phyloP scores from a whole-genome alignment of 805 yeast genomes.

The Priceomyces carsonii region DNA sequence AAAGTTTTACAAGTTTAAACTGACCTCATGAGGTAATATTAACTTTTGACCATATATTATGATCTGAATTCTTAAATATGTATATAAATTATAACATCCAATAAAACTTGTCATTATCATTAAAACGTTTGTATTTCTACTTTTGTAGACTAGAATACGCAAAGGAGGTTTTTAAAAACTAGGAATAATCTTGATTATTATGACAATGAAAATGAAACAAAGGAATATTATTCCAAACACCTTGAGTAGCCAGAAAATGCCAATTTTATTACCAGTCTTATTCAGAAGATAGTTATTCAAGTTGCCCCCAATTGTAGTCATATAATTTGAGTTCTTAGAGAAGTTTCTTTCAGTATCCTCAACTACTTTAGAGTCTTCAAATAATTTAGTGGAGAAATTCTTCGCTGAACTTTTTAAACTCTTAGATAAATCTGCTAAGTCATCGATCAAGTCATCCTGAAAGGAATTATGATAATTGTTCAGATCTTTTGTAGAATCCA shows the following conservation, averaged over 20 bases:
- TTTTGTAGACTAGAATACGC: no score
- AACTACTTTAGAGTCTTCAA: constrained; percentile 35
- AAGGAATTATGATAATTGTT: constrained; percentile 43
- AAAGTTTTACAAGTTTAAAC: no score
- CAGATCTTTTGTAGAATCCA: constrained; percentile 8
- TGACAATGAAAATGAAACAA: constrained; percentile 30
- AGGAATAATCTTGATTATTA: constrained; percentile 38
- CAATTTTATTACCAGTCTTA: constrained; percentile 42
- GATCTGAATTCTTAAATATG: no score
- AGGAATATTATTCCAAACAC: constrained; percentile 24
- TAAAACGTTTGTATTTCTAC: no score
- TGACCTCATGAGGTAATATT: no score
- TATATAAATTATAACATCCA: no score
- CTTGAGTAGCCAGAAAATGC: constrained; percentile 39
- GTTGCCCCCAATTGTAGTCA: constrained; percentile 34
- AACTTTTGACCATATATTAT: no score
- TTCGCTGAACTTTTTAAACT: constrained; percentile 50
- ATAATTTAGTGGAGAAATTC: constrained; percentile 35
- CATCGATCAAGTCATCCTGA: constrained; percentile 51
- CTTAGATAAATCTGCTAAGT: constrained; percentile 49
- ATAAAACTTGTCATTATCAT: no score
- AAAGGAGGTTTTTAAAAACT: no score
- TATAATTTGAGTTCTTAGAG: constrained; percentile 27
- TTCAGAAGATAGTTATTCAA: constrained; percentile 37
- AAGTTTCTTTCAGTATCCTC: constrained; percentile 36